Base-by-base conservation (phyloP, 2,329 filamentous ascomycete species). In the Alternaria angustiovoidea region DNA sequence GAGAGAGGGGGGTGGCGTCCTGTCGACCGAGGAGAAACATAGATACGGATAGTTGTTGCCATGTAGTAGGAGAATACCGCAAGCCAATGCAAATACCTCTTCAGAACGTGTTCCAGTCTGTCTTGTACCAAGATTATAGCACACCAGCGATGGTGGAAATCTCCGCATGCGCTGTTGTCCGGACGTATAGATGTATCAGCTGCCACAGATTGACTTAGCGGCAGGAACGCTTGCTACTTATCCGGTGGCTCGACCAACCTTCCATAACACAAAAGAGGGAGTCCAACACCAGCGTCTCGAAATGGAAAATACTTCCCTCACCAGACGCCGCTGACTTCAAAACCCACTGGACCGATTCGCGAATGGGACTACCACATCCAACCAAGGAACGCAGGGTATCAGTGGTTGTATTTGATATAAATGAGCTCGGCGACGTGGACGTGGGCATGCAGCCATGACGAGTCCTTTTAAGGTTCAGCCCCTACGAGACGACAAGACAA, bases 151-250 rank as follows among this genome's bases (percentile, higher is more conserved):
- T 16, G 5, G 34, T 26, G 46, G 46, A 49, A 36, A 49, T 49
- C 46, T 49, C 46, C 46, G 46, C 46, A 36, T 49, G 46, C 46
- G 46, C 46, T 48, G 30, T 48, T 36, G 18, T 48, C 30, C 46
- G 46, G 18, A 24, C 28, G 46, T 20, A 16, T 9, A 32, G 12
- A 36, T 48, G 46, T 16, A 48, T 49, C 46, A 49, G 46, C 46
- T 49, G 46, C 46, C 32, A 49, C 32, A 18, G 20, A 49, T 34
- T 32, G n/a, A n/a, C 14, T n/a, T 49, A 32, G 46, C 32, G 30
- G n/a, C 24, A 24, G 22, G 30, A 26, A 32, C 46, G 30, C 30
- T 49, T 49, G 20, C 20, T 26, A 32, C 30, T 7, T 38, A 49
- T 16, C 46, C 46, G 14, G 32, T 49, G 46, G 46, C 30, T 49